A percentile compares a stretch with the other conserved stretches of the same genome.
These are phyloP conservation scores for Cordyceps sp. DNA, from an alignment of 2,329 filamentous ascomycete genomes.

Conservation along the genomic window DNA sequence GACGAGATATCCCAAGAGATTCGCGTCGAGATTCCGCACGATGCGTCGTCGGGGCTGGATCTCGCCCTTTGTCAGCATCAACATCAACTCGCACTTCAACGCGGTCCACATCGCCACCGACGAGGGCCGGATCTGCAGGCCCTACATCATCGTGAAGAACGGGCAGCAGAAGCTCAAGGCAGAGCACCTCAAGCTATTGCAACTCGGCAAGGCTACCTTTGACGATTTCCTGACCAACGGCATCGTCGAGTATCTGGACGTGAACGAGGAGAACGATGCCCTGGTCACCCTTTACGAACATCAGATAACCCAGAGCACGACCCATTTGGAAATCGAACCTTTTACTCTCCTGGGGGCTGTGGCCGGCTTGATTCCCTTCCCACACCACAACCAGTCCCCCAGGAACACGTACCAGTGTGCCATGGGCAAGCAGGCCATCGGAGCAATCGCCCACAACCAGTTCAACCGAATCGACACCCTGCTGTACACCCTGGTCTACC, in stretches of 20 bases:
- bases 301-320: conserved; percentile 68
- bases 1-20: conserved; percentile 72
- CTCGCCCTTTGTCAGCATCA: conserved; percentile 91
- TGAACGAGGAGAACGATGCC: conserved; percentile 96
- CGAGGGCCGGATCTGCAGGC: conserved; percentile 89
- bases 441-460: conserved; percentile 94
- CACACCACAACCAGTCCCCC: conserved; percentile 96
- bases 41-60: conserved; percentile 81
- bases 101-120: conserved; percentile 94
- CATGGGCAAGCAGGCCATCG: conserved; percentile 99
- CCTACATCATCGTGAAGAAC: conserved; percentile 88
- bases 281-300: conserved; percentile 82
- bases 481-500: conserved; percentile 92
- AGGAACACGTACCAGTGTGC: conserved; percentile 98
- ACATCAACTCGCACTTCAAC: conserved; percentile 83
- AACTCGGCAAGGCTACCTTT: conserved; percentile 72
- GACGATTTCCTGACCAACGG: conserved; percentile 86
- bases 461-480: conserved; percentile 94
- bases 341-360: conserved; percentile 94
- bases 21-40: conserved; percentile 69
- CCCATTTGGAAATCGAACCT: conserved; percentile 93
- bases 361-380: conserved; percentile 90
- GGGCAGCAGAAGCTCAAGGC: conserved; percentile 64
- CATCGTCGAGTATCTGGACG: conserved; percentile 89
- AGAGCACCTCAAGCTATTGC: conserved; percentile 64